Percentiles rank a stretch among this genome's conserved stretches.
These are phyloP conservation scores for Persicaria maculosa DNA, from an alignment of 148 eudicot genomes.

Conservation along the genomic window DNA sequence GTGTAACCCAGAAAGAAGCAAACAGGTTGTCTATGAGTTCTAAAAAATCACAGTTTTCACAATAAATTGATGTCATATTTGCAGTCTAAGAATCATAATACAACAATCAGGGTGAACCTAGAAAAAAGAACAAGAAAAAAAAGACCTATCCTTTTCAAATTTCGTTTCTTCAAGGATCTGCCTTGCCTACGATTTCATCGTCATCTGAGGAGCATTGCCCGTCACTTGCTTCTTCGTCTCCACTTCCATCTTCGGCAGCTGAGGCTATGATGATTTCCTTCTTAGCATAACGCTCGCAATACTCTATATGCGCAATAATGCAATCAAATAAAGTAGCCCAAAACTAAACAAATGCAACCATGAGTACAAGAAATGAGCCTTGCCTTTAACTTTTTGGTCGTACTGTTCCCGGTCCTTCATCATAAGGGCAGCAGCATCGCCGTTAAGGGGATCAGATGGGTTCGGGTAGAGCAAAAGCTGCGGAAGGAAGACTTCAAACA, in stretches of 20 bases:
- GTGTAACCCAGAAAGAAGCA: constrained; percentile 4
- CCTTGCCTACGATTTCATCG: constrained; percentile 41
- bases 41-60: neutral
- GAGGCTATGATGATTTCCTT: constrained; percentile 20
- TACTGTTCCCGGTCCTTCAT: constrained; percentile 45
- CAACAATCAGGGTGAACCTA: constrained; percentile 4
- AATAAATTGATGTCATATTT: neutral
- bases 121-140: neutral
- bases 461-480: constrained; percentile 81
- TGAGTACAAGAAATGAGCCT: neutral
- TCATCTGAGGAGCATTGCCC: constrained; percentile 32
- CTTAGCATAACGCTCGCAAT: constrained; percentile 45
- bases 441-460: constrained; percentile 56
- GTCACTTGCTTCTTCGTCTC: constrained; percentile 35
- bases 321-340: neutral
- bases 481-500: constrained; percentile 73
- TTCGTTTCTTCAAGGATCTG: constrained; percentile 31
- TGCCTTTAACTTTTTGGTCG: constrained; percentile 74
- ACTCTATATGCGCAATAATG: constrained; percentile 21
- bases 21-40: constrained; percentile 1
- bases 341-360: neutral
- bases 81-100: neutral
- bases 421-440: constrained; percentile 57
- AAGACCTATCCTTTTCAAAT: neutral
- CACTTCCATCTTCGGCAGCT: constrained; percentile 30